Evolutionary conservation across 805 yeast species (phyloP), one percentile per base, ranked within the genome.

Genomic region (Saccharomycopsis javanensis): DNA sequence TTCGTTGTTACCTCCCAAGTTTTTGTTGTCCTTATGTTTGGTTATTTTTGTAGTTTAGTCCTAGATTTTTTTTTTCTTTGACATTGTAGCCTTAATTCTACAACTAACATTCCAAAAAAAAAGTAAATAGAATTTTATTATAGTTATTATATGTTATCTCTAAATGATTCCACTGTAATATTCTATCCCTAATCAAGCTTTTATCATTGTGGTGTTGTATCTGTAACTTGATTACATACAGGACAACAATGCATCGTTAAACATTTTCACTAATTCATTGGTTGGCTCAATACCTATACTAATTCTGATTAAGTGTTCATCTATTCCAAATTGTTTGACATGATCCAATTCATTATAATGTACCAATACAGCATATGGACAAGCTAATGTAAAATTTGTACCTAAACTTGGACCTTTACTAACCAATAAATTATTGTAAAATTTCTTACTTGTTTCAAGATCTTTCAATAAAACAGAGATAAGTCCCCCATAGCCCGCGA

Each of bases 401-500:
- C 97, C 97, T 63, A 90, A 76, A 15, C 94, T 85, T 2, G 97
- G 97, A 1, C 97, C 96, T 71, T 91, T 91, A 60, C 88, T 86
- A 60, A 86, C 70, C 53, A 77, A 73, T 37, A 82, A 78, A 5
- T 80, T 75, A 69, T 91, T 82, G 72, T 86, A 91, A 68, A 90
- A 91, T n/a, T 72, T 72, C 38, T 77, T 75, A 0, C 96, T 96
- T 62, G 79, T 82, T 20, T 74, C 72, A 8, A 84, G 80, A 4
- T 80, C 76, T 55, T 80, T 70, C 71, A 91, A 88, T 10, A 85
- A 78, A 51, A 91, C 71, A 3, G 96, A 86, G 30, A 91, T 75
- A 56, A 90, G 74, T 0, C 96, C 96, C 48, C 97, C 97, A 66
- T 90, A 91, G 0, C 97, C 97, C 30, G 96, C 96, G 20, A 74